A percentile compares a stretch with the other conserved stretches of the same genome.
These are phyloP conservation scores for Mycena metata DNA, from an alignment of 768 basidiomycete genomes.

Conservation along the genomic window DNA sequence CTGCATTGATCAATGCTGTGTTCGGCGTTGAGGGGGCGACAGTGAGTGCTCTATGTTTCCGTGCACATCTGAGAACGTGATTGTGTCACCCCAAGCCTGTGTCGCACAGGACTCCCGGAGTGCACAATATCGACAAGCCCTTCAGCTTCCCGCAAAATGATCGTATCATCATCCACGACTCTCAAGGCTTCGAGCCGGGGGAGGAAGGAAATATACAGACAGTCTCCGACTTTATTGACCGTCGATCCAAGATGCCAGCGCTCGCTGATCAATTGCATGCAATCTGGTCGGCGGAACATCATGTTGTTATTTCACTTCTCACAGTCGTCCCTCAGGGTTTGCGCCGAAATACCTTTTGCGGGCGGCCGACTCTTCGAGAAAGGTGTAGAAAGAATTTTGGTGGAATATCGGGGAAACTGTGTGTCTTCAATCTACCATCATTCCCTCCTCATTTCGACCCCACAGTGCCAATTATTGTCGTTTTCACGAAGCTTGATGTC, in stretches of 20 bases:
- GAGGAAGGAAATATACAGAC: conserved; percentile 10
- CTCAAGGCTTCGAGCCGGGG: conserved; percentile 17
- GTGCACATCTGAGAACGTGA: no score
- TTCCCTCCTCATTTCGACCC: conserved; percentile 5
- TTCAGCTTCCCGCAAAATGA: conserved; percentile 18
- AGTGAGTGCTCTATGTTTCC: no score
- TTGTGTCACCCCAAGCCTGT: conserved; percentile 7
- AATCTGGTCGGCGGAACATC: conserved; percentile 4
- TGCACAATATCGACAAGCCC: conserved; percentile 2
- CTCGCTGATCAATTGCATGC: conserved; percentile 15
- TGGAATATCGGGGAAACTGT: background rate
- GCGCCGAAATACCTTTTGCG: conserved; percentile 22
- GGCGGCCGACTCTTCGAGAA: conserved; percentile 14
- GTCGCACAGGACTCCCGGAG: conserved; percentile 16
- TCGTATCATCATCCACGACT: conserved; percentile 23
- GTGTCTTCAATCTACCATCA: background rate
- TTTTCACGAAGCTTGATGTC: conserved; percentile 23
- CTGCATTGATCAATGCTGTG: conserved; percentile 22
- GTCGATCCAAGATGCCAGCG: conserved; percentile 25
- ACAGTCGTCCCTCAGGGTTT: conserved; percentile 13
- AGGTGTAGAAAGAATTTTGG: conserved; percentile 15
- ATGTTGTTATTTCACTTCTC: conserved; percentile 13
- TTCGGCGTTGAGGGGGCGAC: conserved; percentile 18
- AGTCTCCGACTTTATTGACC: conserved; percentile 18
- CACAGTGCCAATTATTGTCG: conserved; percentile 7